Base-by-base conservation (phyloP, 2,329 filamentous ascomycete species). In the Talaromyces verruculosus region DNA sequence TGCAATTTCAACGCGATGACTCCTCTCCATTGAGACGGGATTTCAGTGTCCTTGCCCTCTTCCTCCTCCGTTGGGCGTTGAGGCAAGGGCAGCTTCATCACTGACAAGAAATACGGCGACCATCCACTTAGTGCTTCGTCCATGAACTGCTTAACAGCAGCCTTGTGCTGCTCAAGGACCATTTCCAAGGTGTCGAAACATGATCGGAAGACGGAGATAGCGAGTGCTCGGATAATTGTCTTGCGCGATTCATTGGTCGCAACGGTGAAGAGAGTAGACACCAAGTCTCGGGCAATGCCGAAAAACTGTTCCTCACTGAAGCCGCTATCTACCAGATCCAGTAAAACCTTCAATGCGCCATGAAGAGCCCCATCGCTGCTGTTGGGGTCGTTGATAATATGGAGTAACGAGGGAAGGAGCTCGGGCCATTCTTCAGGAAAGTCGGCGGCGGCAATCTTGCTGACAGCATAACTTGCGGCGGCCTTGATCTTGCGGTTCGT, bases 151-250 rank as follows among this genome's bases (percentile, higher is more conserved):
- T 92, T 95, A 68, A 98, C 92, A 64, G 91, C 91, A 66, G 86
- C 85, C 73, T 91, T 91, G 79, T 98, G 91, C 71, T 96, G 92
- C 71, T 97, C 93, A 83, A 97, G 91, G 70, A 98, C 91, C 87
- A 97, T 96, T 79, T 98, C 93, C 81, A 99, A 87, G 65, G 95
- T 91, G 76, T 98, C 93, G 77, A 99, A 96, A 79, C 92, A 97
- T 59, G 88, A 88, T 65, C 92, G 87, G 83, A 98, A 97, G 66
- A 97, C 91, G 47, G 91, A 92, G 49, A 98, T 90, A 45, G 95
- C 91, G 71, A 98, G 83, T 35, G 93, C 92, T 68, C 95, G 87
- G 66, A 97, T 83, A 67, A 88, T 87, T 10, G 90, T 85, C 75
- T 91, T 93, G 71, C 91, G 88, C 68, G 84, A 84, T 67, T 90